Conservation (phyloP, 164 flowering plant genomes). For the Stephania yunnanensis region DNA sequence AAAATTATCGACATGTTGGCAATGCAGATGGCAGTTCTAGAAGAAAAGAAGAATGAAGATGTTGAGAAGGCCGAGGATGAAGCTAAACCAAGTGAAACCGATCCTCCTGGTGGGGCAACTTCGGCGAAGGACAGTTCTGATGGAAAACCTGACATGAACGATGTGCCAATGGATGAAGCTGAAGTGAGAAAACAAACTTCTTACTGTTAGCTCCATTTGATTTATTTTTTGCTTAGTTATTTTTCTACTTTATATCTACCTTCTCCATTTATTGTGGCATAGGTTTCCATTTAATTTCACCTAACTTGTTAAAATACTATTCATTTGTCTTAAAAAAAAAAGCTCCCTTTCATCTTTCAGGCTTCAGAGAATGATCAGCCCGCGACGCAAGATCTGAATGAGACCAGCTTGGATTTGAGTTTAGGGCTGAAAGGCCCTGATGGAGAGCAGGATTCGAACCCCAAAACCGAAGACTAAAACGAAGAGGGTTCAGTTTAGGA, state of each 20-base stretch:
- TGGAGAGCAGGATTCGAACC: slow-evolving; percentile 26
- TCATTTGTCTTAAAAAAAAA: neutral
- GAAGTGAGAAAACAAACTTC: slow-evolving; percentile 36
- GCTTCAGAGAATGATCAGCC: slow-evolving; percentile 31
- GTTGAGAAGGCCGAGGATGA: slow-evolving; percentile 59
- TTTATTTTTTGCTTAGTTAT: neutral
- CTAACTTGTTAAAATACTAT: neutral
- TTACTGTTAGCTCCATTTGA: neutral
- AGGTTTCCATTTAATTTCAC: too few species aligned
- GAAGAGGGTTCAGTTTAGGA: slow-evolving; percentile 19
- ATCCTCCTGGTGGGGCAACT: slow-evolving; percentile 26
- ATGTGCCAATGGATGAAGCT: slow-evolving; percentile 63
- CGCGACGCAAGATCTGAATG: slow-evolving; percentile 55
- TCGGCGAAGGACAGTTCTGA: slow-evolving; percentile 36
- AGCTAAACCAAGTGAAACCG: slow-evolving; percentile 31
- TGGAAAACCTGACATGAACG: slow-evolving; percentile 80
- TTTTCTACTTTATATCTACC: too few species aligned
- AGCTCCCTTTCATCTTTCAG: slow-evolving; percentile 15
- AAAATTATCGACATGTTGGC: slow-evolving; percentile 5
- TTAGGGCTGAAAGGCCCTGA: slow-evolving; percentile 43
- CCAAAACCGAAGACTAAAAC: slow-evolving; percentile 17
- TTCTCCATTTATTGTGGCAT: too few species aligned
- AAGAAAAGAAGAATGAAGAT: slow-evolving; percentile 62
- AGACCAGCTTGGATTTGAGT: slow-evolving; percentile 68
- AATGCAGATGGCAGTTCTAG: slow-evolving; percentile 61